These are phyloP conservation scores for Podila epicladia DNA, from an alignment of 192 early-diverging fungal species.

Conservation along the genomic window DNA sequence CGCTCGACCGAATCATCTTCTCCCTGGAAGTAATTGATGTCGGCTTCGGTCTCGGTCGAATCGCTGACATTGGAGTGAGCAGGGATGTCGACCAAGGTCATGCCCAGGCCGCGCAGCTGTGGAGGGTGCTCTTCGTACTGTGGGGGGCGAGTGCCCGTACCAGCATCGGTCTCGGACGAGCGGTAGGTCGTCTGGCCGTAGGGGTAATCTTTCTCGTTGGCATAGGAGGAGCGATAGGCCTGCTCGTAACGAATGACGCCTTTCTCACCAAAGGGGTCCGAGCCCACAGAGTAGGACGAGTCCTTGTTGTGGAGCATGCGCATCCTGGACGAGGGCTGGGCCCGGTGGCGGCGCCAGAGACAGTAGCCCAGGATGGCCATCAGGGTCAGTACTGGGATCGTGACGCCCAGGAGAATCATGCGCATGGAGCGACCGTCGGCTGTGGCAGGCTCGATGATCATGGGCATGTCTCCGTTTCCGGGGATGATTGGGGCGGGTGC, in stretches of 20 bases:
- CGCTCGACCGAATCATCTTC: conserved; percentile 11
- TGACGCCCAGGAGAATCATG: too few species aligned
- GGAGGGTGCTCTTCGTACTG: background rate
- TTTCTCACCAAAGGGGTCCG: background rate
- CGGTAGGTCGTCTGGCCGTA: background rate
- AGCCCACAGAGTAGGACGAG: background rate
- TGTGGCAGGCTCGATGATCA: too few species aligned
- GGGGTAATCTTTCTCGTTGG: background rate
- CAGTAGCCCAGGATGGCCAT: background rate
- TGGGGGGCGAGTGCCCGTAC: background rate
- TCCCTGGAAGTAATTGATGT: conserved; percentile 4
- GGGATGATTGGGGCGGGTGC: background rate
- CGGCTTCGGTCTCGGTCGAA: background rate
- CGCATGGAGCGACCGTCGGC: too few species aligned
- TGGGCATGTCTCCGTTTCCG: too few species aligned
- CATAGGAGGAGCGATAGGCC: background rate
- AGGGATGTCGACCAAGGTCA: background rate
- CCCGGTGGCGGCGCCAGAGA: background rate
- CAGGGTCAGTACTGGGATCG: background rate
- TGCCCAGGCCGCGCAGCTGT: background rate
- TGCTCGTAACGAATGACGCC: background rate
- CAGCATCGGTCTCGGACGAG: background rate
- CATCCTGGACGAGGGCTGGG: background rate
- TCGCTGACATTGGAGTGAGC: background rate
- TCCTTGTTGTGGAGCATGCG: background rate